These are phyloP conservation scores for Botrytis fragariae DNA, from an alignment of 2,329 filamentous ascomycete genomes.

Conservation along the genomic window DNA sequence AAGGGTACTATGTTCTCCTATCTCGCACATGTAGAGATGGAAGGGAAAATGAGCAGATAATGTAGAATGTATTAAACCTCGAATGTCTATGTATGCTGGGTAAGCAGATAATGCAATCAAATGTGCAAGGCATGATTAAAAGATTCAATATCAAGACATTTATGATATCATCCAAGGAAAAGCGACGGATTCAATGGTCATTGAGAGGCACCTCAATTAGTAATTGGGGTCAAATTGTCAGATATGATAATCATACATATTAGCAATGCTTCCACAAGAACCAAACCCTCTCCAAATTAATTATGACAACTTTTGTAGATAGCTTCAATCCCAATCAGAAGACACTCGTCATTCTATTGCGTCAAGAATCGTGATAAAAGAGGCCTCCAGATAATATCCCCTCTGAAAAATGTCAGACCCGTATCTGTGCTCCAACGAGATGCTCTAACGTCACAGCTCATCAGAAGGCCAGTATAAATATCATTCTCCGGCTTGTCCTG, in stretches of 20 bases:
- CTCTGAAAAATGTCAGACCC: constrained; percentile 52
- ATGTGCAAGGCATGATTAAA: neutral
- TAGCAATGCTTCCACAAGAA: neutral
- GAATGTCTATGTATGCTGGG: neutral
- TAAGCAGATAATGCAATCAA: neutral
- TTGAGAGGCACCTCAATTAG: neutral
- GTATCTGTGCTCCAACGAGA: constrained; percentile 66
- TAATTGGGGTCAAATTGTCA: neutral
- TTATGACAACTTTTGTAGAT: neutral
- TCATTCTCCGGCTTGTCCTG: constrained; percentile 40
- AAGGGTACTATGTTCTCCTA: neutral
- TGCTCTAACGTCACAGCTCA: constrained; percentile 61
- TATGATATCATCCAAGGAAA: neutral
- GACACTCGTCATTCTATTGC: neutral
- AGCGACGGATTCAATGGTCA: neutral
- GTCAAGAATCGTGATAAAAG: neutral
- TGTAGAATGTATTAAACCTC: neutral
- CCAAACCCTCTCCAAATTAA: neutral
- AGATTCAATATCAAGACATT: neutral
- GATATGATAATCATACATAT: neutral
- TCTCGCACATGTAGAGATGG: neutral
- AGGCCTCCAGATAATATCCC: neutral
- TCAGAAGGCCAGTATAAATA: constrained; percentile 50
- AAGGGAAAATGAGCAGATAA: no score
- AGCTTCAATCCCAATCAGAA: neutral